A percentile compares a stretch with the other conserved stretches of the same genome.
Conservation (phyloP, 768 basidiomycete genomes). For the Austroboletus eburneus region DNA sequence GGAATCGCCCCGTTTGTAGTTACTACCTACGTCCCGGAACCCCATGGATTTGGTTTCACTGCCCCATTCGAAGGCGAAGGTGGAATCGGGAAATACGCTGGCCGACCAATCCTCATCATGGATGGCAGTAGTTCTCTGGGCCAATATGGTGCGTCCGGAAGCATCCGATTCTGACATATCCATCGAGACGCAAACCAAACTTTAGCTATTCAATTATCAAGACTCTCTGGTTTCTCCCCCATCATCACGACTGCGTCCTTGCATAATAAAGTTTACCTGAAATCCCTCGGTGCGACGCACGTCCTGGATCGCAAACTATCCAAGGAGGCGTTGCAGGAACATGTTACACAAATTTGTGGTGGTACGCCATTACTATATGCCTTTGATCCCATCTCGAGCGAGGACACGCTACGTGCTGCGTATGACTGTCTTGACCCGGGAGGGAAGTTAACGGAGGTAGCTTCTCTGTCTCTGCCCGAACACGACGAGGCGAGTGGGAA, state of each 20-base stretch:
- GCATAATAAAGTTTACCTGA: constrained; percentile 27
- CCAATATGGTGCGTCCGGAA: constrained; percentile 28
- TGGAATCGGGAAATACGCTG: constrained; percentile 29
- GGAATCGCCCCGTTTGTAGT: constrained; percentile 32
- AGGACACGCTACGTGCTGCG: constrained; percentile 31
- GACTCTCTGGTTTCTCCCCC: constrained; percentile 31
- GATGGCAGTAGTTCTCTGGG: constrained; percentile 38
- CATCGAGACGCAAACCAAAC: too few relatives aligned
- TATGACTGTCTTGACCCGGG: constrained; percentile 28
- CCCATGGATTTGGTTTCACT: constrained; percentile 23
- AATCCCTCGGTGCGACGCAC: constrained; percentile 35
- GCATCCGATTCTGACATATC: too few relatives aligned
- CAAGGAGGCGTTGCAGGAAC: background rate
- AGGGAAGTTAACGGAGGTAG: constrained; percentile 21
- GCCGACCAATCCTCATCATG: constrained; percentile 31
- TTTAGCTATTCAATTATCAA: constrained; percentile 32
- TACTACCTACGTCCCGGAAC: constrained; percentile 27
- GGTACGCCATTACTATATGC: constrained; percentile 4
- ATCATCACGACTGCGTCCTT: constrained; percentile 38
- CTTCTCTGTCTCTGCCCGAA: too few relatives aligned
- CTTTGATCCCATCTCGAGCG: constrained; percentile 30
- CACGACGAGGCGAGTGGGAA: background rate
- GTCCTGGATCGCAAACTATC: constrained; percentile 31
- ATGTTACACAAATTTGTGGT: constrained; percentile 4
- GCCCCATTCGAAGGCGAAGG: constrained; percentile 27